Conservation (phyloP, 2,329 filamentous ascomycete species). For the Fusarium sp. region DNA sequence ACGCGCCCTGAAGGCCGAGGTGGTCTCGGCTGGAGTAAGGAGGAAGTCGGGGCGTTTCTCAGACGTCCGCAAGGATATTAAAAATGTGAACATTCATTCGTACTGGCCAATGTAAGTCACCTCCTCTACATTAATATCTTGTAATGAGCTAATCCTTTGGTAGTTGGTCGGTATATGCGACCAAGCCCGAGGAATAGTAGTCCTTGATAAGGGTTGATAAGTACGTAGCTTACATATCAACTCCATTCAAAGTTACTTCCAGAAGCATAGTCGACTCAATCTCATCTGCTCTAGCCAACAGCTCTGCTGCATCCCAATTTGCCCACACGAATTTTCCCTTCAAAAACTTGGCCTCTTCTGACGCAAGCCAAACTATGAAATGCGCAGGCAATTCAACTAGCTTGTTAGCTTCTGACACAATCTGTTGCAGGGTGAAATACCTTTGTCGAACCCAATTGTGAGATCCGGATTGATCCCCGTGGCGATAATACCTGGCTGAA, state of each 20-base stretch:
- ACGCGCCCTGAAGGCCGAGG: no score
- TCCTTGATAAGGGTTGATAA: no score
- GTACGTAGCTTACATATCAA: not conserved
- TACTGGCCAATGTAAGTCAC: no score
- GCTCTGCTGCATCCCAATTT: slow-evolving; percentile 1
- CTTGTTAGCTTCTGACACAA: not conserved
- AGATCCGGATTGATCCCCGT: slow-evolving; percentile 51
- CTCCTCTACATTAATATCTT: no score
- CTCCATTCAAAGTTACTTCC: not conserved
- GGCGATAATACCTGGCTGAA: slow-evolving; percentile 58
- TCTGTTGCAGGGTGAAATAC: not conserved
- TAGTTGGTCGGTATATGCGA: no score
- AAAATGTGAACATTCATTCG: no score
- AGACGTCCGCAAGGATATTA: no score
- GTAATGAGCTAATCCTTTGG: no score
- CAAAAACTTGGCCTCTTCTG: not conserved
- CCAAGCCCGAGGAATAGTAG: no score
- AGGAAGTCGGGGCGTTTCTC: no score
- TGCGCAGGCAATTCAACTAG: slow-evolving; percentile 26
- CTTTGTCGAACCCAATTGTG: not conserved
- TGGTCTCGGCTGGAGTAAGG: no score
- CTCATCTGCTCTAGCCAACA: not conserved
- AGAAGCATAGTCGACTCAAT: not conserved
- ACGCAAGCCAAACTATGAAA: slow-evolving; percentile 25
- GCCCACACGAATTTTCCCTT: slow-evolving; percentile 13